phyloP scores from a whole-genome alignment of 73 alveolate species.

The Durusdinium trenchii region DNA sequence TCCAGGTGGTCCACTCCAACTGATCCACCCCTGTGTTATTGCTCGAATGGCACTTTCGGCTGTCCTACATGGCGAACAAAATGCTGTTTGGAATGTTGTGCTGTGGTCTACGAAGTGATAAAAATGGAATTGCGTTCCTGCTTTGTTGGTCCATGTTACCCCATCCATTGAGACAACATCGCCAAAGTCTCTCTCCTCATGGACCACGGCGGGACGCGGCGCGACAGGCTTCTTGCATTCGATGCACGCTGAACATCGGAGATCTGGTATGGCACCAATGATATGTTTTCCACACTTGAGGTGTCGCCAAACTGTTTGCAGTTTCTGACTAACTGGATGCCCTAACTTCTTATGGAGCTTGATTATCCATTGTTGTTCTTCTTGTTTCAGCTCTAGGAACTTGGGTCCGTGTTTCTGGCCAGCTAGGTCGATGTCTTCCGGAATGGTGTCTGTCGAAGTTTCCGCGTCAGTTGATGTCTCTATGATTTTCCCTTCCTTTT shows the following conservation, averaged over 20 bases:
- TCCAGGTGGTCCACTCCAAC: not conserved
- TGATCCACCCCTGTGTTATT: not conserved
- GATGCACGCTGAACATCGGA: not conserved
- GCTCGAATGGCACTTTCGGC: not conserved
- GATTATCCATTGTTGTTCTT: not conserved
- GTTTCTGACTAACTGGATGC: not conserved
- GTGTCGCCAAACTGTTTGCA: not conserved
- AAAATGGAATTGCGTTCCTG: not conserved
- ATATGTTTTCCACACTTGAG: not conserved
- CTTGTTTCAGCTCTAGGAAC: not conserved
- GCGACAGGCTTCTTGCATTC: not conserved
- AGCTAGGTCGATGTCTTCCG: not conserved
- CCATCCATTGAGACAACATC: slow-evolving; percentile 1
- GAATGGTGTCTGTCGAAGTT: not conserved
- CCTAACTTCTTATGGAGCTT: not conserved
- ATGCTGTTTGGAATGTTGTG: not conserved
- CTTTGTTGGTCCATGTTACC: not conserved
- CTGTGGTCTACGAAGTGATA: not conserved
- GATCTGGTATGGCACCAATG: not conserved
- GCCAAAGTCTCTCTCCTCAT: not conserved
- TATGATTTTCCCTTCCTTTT: not conserved
- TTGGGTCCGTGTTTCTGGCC: not conserved
- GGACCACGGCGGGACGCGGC: not conserved
- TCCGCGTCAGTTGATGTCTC: not conserved
- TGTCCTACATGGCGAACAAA: not conserved